Base-by-base conservation (phyloP, 202 grass and related monocot genomes). In the Thinopyrum obtusiflorum region DNA sequence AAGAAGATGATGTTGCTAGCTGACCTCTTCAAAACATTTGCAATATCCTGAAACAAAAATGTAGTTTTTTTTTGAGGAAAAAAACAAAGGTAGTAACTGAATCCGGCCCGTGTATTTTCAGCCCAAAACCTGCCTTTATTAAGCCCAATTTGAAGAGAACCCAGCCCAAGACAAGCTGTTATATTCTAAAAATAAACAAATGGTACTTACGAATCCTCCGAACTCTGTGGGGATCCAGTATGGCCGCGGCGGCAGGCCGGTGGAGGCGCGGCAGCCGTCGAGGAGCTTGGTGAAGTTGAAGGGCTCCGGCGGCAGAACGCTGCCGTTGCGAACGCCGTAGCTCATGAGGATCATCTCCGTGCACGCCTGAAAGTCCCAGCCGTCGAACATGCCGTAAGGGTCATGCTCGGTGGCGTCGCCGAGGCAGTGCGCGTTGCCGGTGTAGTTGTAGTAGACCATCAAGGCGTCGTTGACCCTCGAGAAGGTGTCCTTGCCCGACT, bases 1-100 rank as follows among this genome's bases (percentile, higher is more conserved):
- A 94, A 94, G 86, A 92, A 92, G 73, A 92, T 2, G 80, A 94
- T 94, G 83, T 94, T 92, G 36, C 93, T 94, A 4, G 65, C 93
- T 44, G 82, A 90, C n/a, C 83, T 79, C 72, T 67, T 89, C 72
- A 90, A 32, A 13, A 89, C 90, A 28, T 86, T 84, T 4, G 6
- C 57, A 65, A 90, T 92, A 51, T 92, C 85, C 90, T 94, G 73
- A 51, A 31, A 31, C 7, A 79, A 13, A 75, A 11, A 6, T 4
- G 5, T 6, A 2, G 4, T 35, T 11, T 7, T 67, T 11, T 3
- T 5, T 29, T 29, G 28, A 6, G 6, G 12, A 4, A 5, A 37
- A 8, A 7, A 85, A 20, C 18, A 35, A 72, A 11, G 13, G 24
- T 17, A 24, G 36, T 20, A 26, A 27, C 71, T 65, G 28, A 4